Conservation (phyloP, 2,329 filamentous ascomycete genomes). For the Emergomyces orientalis region DNA sequence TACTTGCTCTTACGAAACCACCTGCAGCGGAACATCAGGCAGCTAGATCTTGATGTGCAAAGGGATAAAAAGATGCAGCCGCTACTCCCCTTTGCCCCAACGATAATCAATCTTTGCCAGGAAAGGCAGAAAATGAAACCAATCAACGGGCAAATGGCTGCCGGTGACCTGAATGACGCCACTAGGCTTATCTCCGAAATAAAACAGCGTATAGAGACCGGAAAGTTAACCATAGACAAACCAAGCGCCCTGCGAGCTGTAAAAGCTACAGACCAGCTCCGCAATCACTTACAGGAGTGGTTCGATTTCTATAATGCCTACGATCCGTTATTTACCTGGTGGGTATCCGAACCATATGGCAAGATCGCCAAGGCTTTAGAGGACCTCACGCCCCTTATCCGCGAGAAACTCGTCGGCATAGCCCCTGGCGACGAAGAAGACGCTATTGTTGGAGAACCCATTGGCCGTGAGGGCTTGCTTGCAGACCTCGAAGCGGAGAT, state of each 20-base stretch:
- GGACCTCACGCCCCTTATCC: slow-evolving; percentile 31
- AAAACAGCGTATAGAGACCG: slow-evolving; percentile 28
- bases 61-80: slow-evolving; percentile 31
- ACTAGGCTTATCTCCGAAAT: slow-evolving; percentile 27
- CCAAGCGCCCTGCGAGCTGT: slow-evolving; percentile 42
- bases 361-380: slow-evolving; percentile 32
- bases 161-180: slow-evolving; percentile 34
- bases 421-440: slow-evolving; percentile 35
- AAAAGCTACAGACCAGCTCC: slow-evolving; percentile 35
- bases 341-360: slow-evolving; percentile 41
- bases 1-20: slow-evolving; percentile 41
- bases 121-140: slow-evolving; percentile 39
- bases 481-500: slow-evolving; percentile 48
- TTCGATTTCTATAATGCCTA: slow-evolving; percentile 47
- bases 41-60: slow-evolving; percentile 34
- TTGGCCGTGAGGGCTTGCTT: slow-evolving; percentile 44
- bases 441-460: slow-evolving; percentile 49
- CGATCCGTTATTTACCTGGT: slow-evolving; percentile 50
- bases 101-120: slow-evolving; percentile 41
- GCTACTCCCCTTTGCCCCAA: slow-evolving; percentile 39
- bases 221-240: slow-evolving; percentile 29
- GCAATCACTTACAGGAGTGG: slow-evolving; percentile 38
- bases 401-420: slow-evolving; percentile 39
- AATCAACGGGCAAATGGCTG: slow-evolving; percentile 38
- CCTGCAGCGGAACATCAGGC: slow-evolving; percentile 24